These are phyloP conservation scores for Jasminum sambac DNA, from an alignment of 257 asterid genomes.

Conservation along the genomic window DNA sequence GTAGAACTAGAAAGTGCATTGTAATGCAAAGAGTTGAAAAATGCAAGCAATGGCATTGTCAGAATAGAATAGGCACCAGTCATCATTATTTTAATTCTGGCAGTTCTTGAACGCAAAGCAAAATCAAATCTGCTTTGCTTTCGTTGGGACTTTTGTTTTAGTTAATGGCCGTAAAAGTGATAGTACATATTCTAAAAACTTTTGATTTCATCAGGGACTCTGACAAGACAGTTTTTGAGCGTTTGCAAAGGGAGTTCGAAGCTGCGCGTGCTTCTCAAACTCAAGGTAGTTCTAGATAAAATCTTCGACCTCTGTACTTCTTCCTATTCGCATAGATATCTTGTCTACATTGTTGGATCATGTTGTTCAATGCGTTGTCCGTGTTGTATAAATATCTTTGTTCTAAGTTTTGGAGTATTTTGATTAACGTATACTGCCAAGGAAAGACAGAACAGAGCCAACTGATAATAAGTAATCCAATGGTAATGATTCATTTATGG, in stretches of 20 bases:
- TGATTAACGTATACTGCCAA: background rate
- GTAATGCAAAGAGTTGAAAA: background rate
- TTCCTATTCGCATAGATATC: background rate
- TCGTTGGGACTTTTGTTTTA: background rate
- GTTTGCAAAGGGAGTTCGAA: constrained; percentile 87
- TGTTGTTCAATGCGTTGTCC: background rate
- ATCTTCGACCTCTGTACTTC: constrained; percentile 1
- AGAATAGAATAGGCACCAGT: background rate
- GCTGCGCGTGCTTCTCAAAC: constrained; percentile 85
- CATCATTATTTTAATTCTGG: background rate
- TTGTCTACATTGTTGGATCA: constrained; percentile 9
- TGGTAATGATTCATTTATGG: background rate
- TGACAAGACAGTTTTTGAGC: constrained; percentile 84
- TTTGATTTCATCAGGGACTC: constrained; percentile 68
- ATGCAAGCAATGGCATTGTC: background rate
- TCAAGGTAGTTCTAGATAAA: constrained; percentile 57
- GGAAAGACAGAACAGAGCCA: background rate
- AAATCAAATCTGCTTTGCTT: constrained; percentile 5
- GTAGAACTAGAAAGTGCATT: background rate
- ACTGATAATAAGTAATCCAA: background rate
- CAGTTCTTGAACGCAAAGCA: background rate
- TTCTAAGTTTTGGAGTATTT: constrained; percentile 1
- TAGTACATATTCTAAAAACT: constrained; percentile 26
- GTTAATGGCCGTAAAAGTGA: constrained; percentile 12
- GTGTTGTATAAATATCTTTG: background rate